Percentiles rank a stretch among this genome's conserved stretches.
phyloP scores from a whole-genome alignment of 2,329 filamentous ascomycete species.

The Venturia carpophila region DNA sequence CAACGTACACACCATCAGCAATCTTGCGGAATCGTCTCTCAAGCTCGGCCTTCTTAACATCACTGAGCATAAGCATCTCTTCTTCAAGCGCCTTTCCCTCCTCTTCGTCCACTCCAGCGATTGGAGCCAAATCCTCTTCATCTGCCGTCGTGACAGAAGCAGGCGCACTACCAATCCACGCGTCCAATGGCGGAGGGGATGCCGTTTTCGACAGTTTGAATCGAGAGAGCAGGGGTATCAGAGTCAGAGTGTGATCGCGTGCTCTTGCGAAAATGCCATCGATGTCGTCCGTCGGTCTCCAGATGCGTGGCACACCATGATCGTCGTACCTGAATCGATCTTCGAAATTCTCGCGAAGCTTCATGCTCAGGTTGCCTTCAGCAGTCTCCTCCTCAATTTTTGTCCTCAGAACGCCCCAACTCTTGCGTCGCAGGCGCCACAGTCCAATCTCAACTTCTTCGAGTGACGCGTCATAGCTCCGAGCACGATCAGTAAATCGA shows the following conservation, averaged over 20 bases:
- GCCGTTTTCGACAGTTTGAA: conserved; percentile 73
- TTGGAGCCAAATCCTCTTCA: conserved; percentile 80
- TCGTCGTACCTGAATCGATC: conserved; percentile 99
- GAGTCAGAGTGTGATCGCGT: conserved; percentile 79
- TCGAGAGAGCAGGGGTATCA: conserved; percentile 80
- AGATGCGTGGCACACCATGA: conserved; percentile 86
- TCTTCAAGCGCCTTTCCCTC: conserved; percentile 92
- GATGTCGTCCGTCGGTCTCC: conserved; percentile 94
- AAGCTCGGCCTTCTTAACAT: conserved; percentile 83
- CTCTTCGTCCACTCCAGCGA: conserved; percentile 90
- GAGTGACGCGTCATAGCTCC: conserved; percentile 84
- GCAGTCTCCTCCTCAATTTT: conserved; percentile 97
- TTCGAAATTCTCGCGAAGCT: conserved; percentile 96
- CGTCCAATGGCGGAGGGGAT: conserved; percentile 70
- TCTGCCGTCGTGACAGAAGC: conserved; percentile 67
- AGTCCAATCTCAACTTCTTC: conserved; percentile 88
- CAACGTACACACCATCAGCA: conserved; percentile 93
- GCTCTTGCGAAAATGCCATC: conserved; percentile 91
- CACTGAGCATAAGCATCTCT: conserved; percentile 89
- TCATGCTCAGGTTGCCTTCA: conserved; percentile 91
- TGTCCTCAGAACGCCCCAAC: conserved; percentile 81
- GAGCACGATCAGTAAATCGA: conserved; percentile 79
- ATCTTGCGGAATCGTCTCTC: conserved; percentile 97
- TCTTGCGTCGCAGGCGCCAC: conserved; percentile 88
- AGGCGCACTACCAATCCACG: conserved; percentile 75